Base-by-base conservation (phyloP, 345 rosid species). In the Mercurialis annua region DNA sequence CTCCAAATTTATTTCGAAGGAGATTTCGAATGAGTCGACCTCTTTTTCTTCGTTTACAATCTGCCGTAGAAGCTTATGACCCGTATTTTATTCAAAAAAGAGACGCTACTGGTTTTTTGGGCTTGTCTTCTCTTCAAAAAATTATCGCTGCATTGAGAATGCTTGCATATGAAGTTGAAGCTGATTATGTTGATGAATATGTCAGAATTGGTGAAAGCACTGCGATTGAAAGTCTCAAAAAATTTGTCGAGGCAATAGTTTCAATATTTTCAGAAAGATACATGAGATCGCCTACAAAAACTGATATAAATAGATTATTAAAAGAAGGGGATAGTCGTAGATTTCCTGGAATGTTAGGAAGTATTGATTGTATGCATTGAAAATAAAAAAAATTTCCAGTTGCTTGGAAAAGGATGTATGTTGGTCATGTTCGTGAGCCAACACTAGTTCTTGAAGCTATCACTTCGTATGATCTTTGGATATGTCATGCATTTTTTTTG, bases 391-490 rank as follows among this genome's bases (percentile, higher is more conserved):
- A 27, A n/a, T 53, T 53, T 3, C 23, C 31, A 26, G 12, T 26
- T 53, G 58, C 58, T 53, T 53, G 31, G 58, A 53, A 53, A 53
- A 33, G 30, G 58, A 53, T 53, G 58, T 53, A 53, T 53, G 58
- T 53, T 53, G 58, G 58, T 21, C 31, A 53, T 53, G 31, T 53
- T 53, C 31, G 17, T 53, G 58, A 53, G 12, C 31, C 33, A 21
- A 53, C 6, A 23, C 24, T 53, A 53, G 26, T 53, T 53, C 30
- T 53, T 17, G 58, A 53, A 53, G 58, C 31, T 17, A 53, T 53
- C 24, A 18, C 58, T 53, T 53, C 58, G 26, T 2, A 53, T 26
- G 33, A 53, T 24, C 58, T 53, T 53, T 53, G 58, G 31, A 53
- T 53, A 36, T 53, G 58, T 1, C 58, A 53, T 21, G 58, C 31